Percentiles rank a stretch among this genome's conserved stretches.
Conservation (phyloP, 1,139 yeast species). For the Suhomyces bolitotheri region DNA sequence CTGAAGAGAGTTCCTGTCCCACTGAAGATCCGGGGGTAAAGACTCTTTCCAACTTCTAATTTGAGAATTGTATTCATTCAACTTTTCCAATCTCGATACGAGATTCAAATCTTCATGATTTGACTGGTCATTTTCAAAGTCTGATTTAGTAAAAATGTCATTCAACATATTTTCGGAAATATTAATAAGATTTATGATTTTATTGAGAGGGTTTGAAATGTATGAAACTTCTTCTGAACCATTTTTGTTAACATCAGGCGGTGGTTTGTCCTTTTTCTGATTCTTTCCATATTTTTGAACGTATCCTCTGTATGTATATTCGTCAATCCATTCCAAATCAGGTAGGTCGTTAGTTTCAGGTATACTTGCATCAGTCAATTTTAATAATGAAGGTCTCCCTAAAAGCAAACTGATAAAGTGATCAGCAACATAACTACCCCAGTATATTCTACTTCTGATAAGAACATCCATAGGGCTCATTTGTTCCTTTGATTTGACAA, state of each 20-base stretch:
- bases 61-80: slow-evolving; percentile 47
- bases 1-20: slow-evolving; percentile 46
- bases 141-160: slow-evolving; percentile 48
- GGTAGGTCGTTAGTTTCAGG: slow-evolving; percentile 64
- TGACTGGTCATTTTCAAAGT: slow-evolving; percentile 18
- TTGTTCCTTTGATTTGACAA: slow-evolving; percentile 31
- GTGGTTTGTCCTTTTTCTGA: slow-evolving; percentile 16
- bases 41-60: slow-evolving; percentile 52
- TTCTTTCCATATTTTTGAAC: slow-evolving; percentile 11
- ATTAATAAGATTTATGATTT: slow-evolving; percentile 49
- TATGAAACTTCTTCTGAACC: slow-evolving; percentile 29
- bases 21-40: slow-evolving; percentile 49
- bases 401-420: slow-evolving; percentile 59
- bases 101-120: slow-evolving; percentile 32
- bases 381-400: slow-evolving; percentile 60
- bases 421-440: slow-evolving; percentile 70
- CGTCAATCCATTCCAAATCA: slow-evolving; percentile 58
- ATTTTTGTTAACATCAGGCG: not conserved
- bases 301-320: slow-evolving; percentile 36
- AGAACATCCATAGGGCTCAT: slow-evolving; percentile 46
- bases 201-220: slow-evolving; percentile 50
- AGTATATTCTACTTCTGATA: slow-evolving; percentile 59
- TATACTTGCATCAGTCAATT: slow-evolving; percentile 58
- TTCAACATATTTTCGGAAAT: slow-evolving; percentile 56
- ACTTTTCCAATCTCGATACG: slow-evolving; percentile 37